Conservation (phyloP, 169 alveolate genomes). For the Plasmodium reichenowi region DNA sequence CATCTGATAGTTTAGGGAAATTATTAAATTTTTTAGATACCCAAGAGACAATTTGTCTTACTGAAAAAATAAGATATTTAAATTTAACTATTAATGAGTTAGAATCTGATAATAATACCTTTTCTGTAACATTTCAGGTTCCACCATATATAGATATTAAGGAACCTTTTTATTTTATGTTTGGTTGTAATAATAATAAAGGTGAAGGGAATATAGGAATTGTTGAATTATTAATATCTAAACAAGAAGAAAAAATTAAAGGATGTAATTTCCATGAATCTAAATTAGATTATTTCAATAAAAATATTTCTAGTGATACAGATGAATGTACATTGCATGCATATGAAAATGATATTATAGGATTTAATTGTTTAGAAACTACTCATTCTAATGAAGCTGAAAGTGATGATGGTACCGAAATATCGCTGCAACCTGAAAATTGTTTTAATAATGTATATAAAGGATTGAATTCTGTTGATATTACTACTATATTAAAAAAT, state of each 20-base stretch:
- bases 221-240: slow-evolving; percentile 42
- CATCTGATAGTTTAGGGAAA: slow-evolving; percentile 17
- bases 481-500: not conserved
- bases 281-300: slow-evolving; percentile 12
- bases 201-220: slow-evolving; percentile 42
- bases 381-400: not conserved
- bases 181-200: slow-evolving; percentile 55
- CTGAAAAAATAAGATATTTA: not conserved
- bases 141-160: slow-evolving; percentile 28
- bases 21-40: slow-evolving; percentile 32
- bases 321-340: slow-evolving; percentile 17
- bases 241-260: slow-evolving; percentile 23
- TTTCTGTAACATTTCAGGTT: slow-evolving; percentile 28
- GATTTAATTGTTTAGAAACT: slow-evolving; percentile 45
- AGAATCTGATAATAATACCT: not conserved
- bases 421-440: slow-evolving; percentile 5
- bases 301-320: not conserved
- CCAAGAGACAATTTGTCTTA: slow-evolving; percentile 17
- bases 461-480: not conserved
- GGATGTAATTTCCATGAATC: slow-evolving; percentile 48
- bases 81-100: not conserved
- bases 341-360: slow-evolving; percentile 34
- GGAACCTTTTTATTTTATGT: slow-evolving; percentile 37
- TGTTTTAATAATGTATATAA: slow-evolving; percentile 41
- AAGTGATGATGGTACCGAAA: not conserved